Base-by-base conservation (phyloP, 116 monocot genomes). In the Papilionanthe hybrid region DNA sequence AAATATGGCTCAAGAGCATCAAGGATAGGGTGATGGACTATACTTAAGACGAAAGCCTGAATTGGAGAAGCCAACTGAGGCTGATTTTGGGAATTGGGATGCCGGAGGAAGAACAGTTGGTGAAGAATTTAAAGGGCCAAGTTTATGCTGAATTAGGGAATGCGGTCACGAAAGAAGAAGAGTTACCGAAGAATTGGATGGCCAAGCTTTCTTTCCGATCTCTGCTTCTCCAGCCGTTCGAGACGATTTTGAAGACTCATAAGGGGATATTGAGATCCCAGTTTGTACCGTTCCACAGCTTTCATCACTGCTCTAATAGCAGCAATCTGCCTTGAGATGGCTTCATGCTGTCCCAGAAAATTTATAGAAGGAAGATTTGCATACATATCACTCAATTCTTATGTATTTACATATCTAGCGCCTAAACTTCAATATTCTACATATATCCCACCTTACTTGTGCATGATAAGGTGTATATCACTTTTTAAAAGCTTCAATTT, bases 281-380 rank as follows among this genome's bases (percentile, higher is more conserved):
- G 84, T 45, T 86, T 86, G 74, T 78, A 85, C 4, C 86, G 89
- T 72, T 91, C 86, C 32, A 93, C 78, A 13, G 87, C 83, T 85
- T 80, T 87, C 9, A 89, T 81, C 56, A 89, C 87, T 10, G 77
- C 77, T 81, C 56, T 85, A 63, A 91, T 22, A 41, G 89, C 87
- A 77, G 80, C 75, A 69, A 91, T n/a, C 72, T 93, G 84, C 78
- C 82, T 89, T 20, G 85, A 77, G 50, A 67, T 86, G 9, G 87
- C 89, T 76, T 87, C 86, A 50, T 82, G 86, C 93, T 93, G 91
- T 78, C 50, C 25, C 50, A 79, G 42, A 79, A 32, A 32, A 32
- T 32, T 32, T 32, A 32, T 32, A n/a, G 32, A 32, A 32, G 32
- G 32, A 32, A 32, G 32, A 32, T 32, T 32, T 32, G 32, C 32